phyloP scores from a whole-genome alignment of 1,284 basidiomycete species.

The Dichomitus squalens region DNA sequence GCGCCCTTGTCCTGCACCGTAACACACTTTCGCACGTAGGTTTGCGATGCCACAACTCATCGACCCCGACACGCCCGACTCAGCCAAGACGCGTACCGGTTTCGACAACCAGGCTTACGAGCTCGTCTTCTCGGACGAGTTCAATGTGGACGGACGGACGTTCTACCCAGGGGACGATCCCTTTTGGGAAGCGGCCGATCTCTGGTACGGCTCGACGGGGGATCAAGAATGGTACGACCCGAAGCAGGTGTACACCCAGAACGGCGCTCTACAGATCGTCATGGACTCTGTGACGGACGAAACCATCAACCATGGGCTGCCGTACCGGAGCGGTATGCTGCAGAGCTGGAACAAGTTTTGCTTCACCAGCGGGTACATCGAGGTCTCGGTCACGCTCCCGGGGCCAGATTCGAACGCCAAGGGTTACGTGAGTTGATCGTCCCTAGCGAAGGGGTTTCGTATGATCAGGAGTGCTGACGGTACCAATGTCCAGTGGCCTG shows the following conservation, averaged over 20 bases:
- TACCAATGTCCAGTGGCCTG: conserved; percentile 55
- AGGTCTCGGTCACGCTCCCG: conserved; percentile 47
- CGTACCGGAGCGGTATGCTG: conserved; percentile 70
- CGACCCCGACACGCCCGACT: conserved; percentile 67
- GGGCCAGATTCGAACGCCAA: conserved; percentile 37
- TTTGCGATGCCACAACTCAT: conserved; percentile 64
- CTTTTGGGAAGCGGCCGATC: conserved; percentile 72
- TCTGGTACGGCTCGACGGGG: conserved; percentile 70
- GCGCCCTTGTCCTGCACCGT: background rate
- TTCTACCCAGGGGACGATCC: conserved; percentile 74
- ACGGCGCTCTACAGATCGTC: conserved; percentile 74
- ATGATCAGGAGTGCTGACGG: background rate
- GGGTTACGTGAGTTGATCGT: conserved; percentile 38
- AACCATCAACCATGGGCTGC: conserved; percentile 58
- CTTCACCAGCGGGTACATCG: conserved; percentile 77
- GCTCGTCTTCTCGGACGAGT: conserved; percentile 84
- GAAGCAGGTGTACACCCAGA: conserved; percentile 68
- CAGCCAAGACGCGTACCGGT: conserved; percentile 59
- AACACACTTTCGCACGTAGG: conserved; percentile 16
- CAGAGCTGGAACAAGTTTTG: conserved; percentile 88
- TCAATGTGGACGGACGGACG: conserved; percentile 70
- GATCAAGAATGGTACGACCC: conserved; percentile 84
- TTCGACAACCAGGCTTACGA: conserved; percentile 66
- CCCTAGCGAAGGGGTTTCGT: background rate
- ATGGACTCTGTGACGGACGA: conserved; percentile 52